Evolutionary conservation across 2,329 filamentous ascomycete species (phyloP).

Genomic region (Talaromyces rugulosus): DNA sequence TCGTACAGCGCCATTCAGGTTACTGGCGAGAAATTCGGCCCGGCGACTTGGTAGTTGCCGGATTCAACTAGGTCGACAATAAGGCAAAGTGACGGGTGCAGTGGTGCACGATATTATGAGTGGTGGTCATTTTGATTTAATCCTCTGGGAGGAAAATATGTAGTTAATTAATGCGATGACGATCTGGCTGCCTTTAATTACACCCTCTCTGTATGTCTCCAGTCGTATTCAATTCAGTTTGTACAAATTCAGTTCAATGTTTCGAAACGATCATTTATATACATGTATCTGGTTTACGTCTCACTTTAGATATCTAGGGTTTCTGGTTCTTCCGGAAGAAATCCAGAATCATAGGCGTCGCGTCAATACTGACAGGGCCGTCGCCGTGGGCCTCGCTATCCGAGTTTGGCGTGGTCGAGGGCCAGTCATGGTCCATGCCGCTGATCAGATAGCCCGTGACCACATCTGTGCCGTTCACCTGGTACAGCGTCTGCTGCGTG

Average conservation of each 20-base stretch:
- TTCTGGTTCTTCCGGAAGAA: not conserved
- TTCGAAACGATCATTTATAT: not conserved
- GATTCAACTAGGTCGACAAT: not conserved
- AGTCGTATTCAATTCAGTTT: not conserved
- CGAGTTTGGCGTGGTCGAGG: not conserved
- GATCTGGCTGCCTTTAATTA: not conserved
- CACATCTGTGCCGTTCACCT: not conserved
- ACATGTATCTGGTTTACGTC: not conserved
- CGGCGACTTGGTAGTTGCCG: conserved; percentile 23
- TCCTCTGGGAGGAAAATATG: not conserved
- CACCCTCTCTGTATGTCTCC: not conserved
- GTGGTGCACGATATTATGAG: not conserved
- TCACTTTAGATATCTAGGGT: not conserved
- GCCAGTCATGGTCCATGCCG: not conserved
- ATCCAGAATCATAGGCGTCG: not conserved
- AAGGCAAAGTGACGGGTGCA: not conserved
- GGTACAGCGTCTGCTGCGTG: not conserved
- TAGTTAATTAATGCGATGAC: not conserved
- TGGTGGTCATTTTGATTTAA: not conserved
- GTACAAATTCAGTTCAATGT: not conserved
- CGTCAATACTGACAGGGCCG: not conserved
- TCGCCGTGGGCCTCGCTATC: not conserved
- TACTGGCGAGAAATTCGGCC: conserved; percentile 60
- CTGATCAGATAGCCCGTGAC: not conserved
- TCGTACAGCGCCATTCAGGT: conserved; percentile 56